A percentile compares a stretch with the other conserved stretches of the same genome.
Evolutionary conservation across 495 filamentous ascomycete genomes (phyloP).

Genomic region (Aspergillus leporis): DNA sequence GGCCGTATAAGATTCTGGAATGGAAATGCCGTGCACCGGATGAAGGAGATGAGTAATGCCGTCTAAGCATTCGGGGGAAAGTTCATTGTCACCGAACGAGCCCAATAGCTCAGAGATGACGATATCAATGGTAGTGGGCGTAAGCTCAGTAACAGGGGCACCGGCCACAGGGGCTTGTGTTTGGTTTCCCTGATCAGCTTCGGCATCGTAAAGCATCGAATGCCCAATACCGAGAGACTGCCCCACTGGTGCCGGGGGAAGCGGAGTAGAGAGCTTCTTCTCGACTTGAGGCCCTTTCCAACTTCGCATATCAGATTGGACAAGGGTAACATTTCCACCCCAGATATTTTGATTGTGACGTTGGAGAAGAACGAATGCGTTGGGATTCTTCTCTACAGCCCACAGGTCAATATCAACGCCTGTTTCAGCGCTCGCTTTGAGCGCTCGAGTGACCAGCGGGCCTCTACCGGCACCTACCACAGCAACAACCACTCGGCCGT

Average conservation of each 20-base stretch:
- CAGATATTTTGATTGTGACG: conserved; percentile 78
- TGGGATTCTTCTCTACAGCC: conserved; percentile 97
- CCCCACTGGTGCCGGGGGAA: conserved; percentile 25
- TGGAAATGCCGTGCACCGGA: conserved; percentile 81
- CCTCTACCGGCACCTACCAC: conserved; percentile 93
- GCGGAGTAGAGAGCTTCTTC: conserved; percentile 13
- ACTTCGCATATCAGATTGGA: conserved; percentile 95
- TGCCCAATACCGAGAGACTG: conserved; percentile 37
- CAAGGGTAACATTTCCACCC: conserved; percentile 72
- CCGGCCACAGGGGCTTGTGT: not conserved
- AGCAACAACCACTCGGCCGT: conserved; percentile 77
- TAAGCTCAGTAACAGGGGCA: conserved; percentile 8
- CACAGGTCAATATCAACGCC: conserved; percentile 79
- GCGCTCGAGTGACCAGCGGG: conserved; percentile 81
- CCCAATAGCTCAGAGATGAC: conserved; percentile 91
- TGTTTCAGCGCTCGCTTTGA: conserved; percentile 74
- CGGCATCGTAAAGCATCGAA: conserved; percentile 25
- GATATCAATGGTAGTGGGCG: conserved; percentile 77
- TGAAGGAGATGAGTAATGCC: conserved; percentile 84
- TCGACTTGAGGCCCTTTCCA: conserved; percentile 71
- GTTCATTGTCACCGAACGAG: conserved; percentile 89
- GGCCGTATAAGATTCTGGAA: conserved; percentile 88
- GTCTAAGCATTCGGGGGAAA: conserved; percentile 87
- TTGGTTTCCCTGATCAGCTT: not conserved
- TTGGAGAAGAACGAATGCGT: conserved; percentile 90